Conservation (phyloP, 2,329 filamentous ascomycete genomes). For the Neoascochyta sp. region DNA sequence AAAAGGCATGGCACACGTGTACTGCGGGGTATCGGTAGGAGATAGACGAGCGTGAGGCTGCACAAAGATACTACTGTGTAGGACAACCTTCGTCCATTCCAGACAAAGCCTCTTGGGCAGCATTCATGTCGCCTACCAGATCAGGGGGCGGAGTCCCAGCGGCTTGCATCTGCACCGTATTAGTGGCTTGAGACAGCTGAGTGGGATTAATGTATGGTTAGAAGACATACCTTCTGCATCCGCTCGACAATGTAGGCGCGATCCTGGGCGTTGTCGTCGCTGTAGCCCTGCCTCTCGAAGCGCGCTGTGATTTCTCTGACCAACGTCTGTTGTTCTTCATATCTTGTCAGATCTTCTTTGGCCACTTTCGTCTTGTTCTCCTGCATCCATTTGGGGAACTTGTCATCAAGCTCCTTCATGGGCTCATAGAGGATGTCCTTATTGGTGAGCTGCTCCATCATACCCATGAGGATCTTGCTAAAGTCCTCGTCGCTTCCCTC, state of each 20-base stretch:
- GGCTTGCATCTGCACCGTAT: conserved; percentile 77
- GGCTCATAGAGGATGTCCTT: conserved; percentile 98
- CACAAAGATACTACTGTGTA: conserved; percentile 55
- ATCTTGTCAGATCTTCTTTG: conserved; percentile 70
- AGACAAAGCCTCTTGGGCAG: conserved; percentile 65
- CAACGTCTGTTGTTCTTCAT: conserved; percentile 73
- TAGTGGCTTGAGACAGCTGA: conserved; percentile 2
- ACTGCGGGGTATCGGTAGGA: conserved; percentile 1
- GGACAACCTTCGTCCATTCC: conserved; percentile 59
- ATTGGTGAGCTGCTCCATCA: conserved; percentile 99
- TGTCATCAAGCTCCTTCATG: conserved; percentile 93
- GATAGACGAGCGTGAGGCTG: too few relatives aligned
- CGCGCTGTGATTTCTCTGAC: conserved; percentile 83
- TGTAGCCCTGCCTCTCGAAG: conserved; percentile 79
- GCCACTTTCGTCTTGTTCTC: conserved; percentile 66
- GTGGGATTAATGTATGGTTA: not conserved
- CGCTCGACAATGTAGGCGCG: conserved; percentile 91
- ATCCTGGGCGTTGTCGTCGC: conserved; percentile 75
- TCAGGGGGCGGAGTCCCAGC: conserved; percentile 87
- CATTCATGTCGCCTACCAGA: conserved; percentile 83
- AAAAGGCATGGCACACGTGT: not conserved
- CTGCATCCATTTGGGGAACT: conserved; percentile 85
- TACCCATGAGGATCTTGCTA: conserved; percentile 89
- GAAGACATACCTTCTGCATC: conserved; percentile 79
- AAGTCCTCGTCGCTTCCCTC: conserved; percentile 74